Conservation (phyloP, 441 rosid species). For the Codiaeum variegatum region DNA sequence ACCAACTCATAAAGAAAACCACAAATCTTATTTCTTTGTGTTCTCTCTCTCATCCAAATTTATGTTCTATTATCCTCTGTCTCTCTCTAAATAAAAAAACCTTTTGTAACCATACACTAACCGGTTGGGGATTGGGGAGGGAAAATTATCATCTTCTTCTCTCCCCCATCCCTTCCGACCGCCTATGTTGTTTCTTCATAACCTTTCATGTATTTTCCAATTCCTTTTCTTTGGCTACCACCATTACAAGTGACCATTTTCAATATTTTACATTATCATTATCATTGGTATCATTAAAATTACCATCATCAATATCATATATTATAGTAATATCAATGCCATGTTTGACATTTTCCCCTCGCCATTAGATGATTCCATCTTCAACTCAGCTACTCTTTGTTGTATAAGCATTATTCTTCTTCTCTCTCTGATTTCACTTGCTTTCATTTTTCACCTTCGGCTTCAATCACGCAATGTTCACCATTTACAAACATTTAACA, state of each 20-base stretch:
- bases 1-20: constrained; percentile 10
- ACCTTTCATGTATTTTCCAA: constrained; percentile 17
- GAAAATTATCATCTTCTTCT: constrained; percentile 16
- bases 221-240: not conserved
- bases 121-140: constrained; percentile 40
- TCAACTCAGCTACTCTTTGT: constrained; percentile 33
- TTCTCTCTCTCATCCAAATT: not conserved
- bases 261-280: not conserved
- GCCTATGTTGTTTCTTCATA: constrained; percentile 4
- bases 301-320: constrained; percentile 11
- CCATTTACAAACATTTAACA: constrained; percentile 40
- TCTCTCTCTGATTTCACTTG: constrained; percentile 38
- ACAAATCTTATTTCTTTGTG: not conserved
- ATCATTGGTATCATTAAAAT: not conserved
- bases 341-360: constrained; percentile 23
- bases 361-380: constrained; percentile 16
- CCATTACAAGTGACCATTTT: not conserved
- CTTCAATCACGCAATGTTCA: constrained; percentile 33
- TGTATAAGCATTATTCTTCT: constrained; percentile 31
- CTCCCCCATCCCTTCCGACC: constrained; percentile 26
- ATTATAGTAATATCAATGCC: constrained; percentile 11
- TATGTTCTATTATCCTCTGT: not conserved
- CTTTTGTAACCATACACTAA: constrained; percentile 14
- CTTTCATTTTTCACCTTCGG: constrained; percentile 38
- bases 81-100: not conserved